A percentile compares a stretch with the other conserved stretches of the same genome.
These are phyloP conservation scores for Apiotrichum laibachii DNA, from an alignment of 1,284 basidiomycete species.

Conservation along the genomic window DNA sequence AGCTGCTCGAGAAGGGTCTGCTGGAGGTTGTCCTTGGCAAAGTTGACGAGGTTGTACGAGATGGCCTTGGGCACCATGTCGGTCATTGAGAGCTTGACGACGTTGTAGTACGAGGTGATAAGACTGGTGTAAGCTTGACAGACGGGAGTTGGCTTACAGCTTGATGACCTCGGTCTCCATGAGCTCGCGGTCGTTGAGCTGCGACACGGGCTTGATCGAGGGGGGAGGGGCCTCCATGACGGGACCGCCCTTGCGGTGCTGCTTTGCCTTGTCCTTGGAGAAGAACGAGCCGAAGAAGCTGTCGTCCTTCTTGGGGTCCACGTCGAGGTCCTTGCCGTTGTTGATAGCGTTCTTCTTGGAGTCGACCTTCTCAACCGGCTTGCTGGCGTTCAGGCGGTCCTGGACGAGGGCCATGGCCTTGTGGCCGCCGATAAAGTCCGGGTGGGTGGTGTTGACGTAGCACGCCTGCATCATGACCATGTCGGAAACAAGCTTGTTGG, in stretches of 20 bases:
- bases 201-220: constrained; percentile 82
- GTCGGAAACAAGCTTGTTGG: constrained; percentile 89
- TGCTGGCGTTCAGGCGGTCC: constrained; percentile 76
- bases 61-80: constrained; percentile 99
- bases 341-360: constrained; percentile 63
- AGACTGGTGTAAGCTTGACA: constrained; percentile 53
- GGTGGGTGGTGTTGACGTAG: constrained; percentile 98
- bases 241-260: constrained; percentile 72
- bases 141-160: constrained; percentile 57
- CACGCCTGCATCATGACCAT: constrained; percentile 95
- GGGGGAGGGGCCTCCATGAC: constrained; percentile 90
- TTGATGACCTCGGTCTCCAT: constrained; percentile 99
- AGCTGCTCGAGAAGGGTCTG: constrained; percentile 38
- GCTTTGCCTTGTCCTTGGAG: constrained; percentile 55
- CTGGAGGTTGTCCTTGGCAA: constrained; percentile 75
- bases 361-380: constrained; percentile 64
- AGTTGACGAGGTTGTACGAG: constrained; percentile 85
- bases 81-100: constrained; percentile 98
- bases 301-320: constrained; percentile 74
- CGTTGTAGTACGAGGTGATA: constrained; percentile 92
- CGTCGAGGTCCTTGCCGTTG: constrained; percentile 65
- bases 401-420: constrained; percentile 89
- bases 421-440: constrained; percentile 95
- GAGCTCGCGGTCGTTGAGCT: constrained; percentile 85
- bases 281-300: constrained; percentile 98